Conservation (phyloP, 2,329 filamentous ascomycete genomes). For the Dothiorella sarmentorum region DNA sequence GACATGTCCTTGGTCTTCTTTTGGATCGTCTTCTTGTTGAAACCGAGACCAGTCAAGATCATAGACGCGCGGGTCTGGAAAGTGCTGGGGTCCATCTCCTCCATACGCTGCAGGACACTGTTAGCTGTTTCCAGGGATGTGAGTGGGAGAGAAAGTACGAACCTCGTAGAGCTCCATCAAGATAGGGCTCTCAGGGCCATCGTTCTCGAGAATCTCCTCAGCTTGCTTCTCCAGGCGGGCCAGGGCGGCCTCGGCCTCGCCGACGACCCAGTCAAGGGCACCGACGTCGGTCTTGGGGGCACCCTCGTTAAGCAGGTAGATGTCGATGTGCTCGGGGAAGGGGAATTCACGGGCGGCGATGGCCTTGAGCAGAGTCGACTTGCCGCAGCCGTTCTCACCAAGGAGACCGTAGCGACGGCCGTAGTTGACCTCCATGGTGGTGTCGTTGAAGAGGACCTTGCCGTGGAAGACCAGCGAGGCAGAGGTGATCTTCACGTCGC, state of each 20-base stretch:
- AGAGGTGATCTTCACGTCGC: constrained; percentile 96
- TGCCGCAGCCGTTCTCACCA: constrained; percentile 98
- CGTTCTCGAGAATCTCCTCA: constrained; percentile 84
- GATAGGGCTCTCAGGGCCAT: constrained; percentile 85
- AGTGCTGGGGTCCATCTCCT: constrained; percentile 97
- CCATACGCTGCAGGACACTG: constrained; percentile 69
- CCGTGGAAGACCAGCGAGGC: constrained; percentile 96
- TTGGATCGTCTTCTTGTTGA: constrained; percentile 96
- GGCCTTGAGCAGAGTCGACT: constrained; percentile 94
- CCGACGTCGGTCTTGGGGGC: constrained; percentile 84
- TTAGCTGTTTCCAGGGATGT: constrained; percentile 11
- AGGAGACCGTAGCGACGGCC: constrained; percentile 90
- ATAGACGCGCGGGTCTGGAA: constrained; percentile 94
- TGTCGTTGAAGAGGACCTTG: constrained; percentile 90
- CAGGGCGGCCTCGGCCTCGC: constrained; percentile 89
- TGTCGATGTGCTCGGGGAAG: constrained; percentile 93
- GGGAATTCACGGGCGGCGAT: constrained; percentile 93
- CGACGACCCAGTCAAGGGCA: constrained; percentile 95
- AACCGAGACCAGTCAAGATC: constrained; percentile 96
- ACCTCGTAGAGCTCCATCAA: constrained; percentile 96
- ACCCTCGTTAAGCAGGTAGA: constrained; percentile 97
- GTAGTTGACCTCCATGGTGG: constrained; percentile 87
- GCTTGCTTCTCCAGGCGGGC: constrained; percentile 83
- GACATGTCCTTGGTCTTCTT: constrained; percentile 99
- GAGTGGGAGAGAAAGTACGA: no score